phyloP scores from a whole-genome alignment of 495 filamentous ascomycete species.

The Lepidopterella palustris region DNA sequence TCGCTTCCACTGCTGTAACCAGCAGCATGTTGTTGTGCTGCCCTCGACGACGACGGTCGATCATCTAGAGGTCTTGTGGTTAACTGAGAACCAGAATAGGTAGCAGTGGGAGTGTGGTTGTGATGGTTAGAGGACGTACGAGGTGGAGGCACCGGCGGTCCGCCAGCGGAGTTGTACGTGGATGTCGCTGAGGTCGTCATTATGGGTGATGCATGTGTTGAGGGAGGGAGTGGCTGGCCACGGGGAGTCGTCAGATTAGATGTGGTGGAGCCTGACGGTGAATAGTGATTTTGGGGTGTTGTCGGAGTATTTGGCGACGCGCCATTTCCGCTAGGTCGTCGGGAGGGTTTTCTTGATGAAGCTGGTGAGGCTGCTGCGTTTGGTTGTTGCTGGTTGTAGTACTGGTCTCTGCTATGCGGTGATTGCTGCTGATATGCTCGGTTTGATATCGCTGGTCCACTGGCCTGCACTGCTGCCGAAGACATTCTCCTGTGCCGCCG shows the following conservation, averaged over 20 bases:
- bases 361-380: conserved; percentile 40
- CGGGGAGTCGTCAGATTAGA: conserved; percentile 43
- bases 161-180: conserved; percentile 32
- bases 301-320: conserved; percentile 39
- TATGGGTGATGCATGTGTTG: conserved; percentile 38
- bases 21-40: background rate
- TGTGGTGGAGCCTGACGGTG: conserved; percentile 26
- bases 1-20: conserved; percentile 29
- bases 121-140: conserved; percentile 56
- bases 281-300: conserved; percentile 37
- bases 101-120: conserved; percentile 11
- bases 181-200: conserved; percentile 38
- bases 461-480: conserved; percentile 37
- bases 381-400: conserved; percentile 39
- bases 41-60: conserved; percentile 2
- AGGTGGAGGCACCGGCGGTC: conserved; percentile 49
- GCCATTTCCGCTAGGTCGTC: conserved; percentile 50
- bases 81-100: background rate
- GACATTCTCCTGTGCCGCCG: conserved; percentile 29
- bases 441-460: conserved; percentile 29
- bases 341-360: conserved; percentile 44
- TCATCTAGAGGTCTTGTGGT: background rate
- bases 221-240: conserved; percentile 38
- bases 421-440: conserved; percentile 31
- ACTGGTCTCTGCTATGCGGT: conserved; percentile 29